Base-by-base conservation (phyloP, 441 rosid genomes). In the Erodium moschatum region DNA sequence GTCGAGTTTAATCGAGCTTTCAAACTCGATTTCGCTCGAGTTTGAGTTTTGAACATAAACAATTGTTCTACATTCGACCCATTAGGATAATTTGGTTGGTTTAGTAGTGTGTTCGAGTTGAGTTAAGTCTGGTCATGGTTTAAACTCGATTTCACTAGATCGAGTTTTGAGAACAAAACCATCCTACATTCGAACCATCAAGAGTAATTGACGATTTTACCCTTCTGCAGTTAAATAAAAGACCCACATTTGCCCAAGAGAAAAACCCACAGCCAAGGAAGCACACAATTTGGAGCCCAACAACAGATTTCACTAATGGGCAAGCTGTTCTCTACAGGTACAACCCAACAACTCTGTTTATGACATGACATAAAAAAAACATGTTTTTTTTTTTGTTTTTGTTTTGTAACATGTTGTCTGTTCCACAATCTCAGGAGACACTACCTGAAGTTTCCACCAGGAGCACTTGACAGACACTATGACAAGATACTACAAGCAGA, bases 231-330 rank as follows among this genome's bases (percentile, higher is more conserved):
- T 66, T 81, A 20, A 69, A 29, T 16, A 69, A 72, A 33, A 71
- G 81, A 7, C 92, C 92, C 29, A 31, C 56, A 2, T 84, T 84
- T 65, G 66, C 69, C n/a, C 73, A 54, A 5, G 92, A 87, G 76
- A 73, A 29, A 27, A 80, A 84, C 71, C 89, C 87, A 5, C 80
- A 81, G 58, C 89, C 92, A 54, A 80, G 85, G 67, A 85, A 82
- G 69, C 92, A 87, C 21, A 82, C 86, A 1, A 70, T 76, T 18
- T 85, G 92, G 92, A 69, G 10, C 69, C 10, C 60, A 6, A 66
- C 81, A 19, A 16, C 69, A 11, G 89, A 87, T 67, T 87, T 87
- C 67, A 87, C 89, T 0, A 75, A 65, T 19, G 85, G 85, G 3
- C 81, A 79, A 70, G 92, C 89, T 70, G 63, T 62, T 0, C 44